Conservation (phyloP, 306 rosid species). For the Nissolia schottii region DNA sequence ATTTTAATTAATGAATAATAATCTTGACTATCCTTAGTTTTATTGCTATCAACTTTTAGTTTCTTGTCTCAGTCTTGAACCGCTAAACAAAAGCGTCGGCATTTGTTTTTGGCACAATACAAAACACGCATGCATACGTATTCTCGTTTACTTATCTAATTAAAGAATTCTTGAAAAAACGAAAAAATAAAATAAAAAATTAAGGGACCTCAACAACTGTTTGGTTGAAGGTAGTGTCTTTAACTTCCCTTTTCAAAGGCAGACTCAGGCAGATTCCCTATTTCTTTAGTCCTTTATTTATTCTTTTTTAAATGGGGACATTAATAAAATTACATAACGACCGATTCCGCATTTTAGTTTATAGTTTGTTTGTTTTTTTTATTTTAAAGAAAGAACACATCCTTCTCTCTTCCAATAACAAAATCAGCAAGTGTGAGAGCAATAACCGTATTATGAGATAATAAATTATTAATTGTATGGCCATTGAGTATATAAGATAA, state of each 20-base stretch:
- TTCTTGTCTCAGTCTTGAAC: conserved; percentile 26
- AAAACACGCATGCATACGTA: background rate
- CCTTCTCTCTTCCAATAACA: background rate
- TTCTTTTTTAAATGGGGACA: background rate
- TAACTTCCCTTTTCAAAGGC: conserved; percentile 20
- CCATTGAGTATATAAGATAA: no score
- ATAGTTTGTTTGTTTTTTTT: background rate
- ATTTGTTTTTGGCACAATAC: background rate
- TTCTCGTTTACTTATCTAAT: background rate
- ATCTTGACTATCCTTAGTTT: background rate
- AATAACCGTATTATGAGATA: no score
- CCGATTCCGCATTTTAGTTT: background rate
- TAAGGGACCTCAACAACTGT: conserved; percentile 14
- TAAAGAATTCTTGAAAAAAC: background rate
- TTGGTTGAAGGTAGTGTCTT: conserved; percentile 22
- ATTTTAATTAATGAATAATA: background rate
- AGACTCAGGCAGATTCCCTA: conserved; percentile 22
- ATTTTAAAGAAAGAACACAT: background rate
- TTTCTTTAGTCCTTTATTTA: background rate
- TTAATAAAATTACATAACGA: background rate
- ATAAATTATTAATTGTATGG: no score
- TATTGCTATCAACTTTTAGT: conserved; percentile 20
- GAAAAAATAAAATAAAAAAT: conserved; percentile 7
- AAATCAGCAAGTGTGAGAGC: background rate
- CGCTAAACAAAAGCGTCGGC: conserved; percentile 34